phyloP scores from a whole-genome alignment of 179 eudicot species.

The Monotropa hypopitys region DNA sequence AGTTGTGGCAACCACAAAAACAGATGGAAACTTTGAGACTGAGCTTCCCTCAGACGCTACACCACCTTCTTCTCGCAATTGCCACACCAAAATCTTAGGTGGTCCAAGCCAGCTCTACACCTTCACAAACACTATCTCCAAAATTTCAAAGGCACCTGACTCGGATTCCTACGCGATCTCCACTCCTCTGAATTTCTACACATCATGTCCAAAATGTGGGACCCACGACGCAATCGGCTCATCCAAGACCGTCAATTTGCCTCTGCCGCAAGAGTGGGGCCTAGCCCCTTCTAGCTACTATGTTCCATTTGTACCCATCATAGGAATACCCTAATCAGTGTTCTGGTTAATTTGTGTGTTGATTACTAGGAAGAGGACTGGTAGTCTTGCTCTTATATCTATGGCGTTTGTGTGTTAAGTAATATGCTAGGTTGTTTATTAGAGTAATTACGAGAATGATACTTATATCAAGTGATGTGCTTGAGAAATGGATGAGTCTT shows the following conservation, averaged over 20 bases:
- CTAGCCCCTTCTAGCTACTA: conserved; percentile 50
- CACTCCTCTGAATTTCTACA: conserved; percentile 41
- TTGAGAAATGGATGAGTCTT: no score
- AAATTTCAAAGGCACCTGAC: conserved; percentile 9
- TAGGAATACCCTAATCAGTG: conserved; percentile 49
- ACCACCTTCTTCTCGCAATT: conserved; percentile 17
- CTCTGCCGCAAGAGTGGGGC: conserved; percentile 53
- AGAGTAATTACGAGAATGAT: no score
- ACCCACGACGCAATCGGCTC: conserved; percentile 19
- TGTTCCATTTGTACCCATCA: conserved; percentile 50
- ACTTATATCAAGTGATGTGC: no score
- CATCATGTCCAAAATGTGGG: conserved; percentile 32
- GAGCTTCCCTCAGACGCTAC: conserved; percentile 27
- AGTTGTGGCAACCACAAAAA: conserved; percentile 27
- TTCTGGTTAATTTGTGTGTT: background rate
- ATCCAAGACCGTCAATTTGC: conserved; percentile 50
- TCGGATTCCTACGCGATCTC: conserved; percentile 22
- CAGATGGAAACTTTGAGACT: conserved; percentile 37
- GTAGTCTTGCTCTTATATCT: background rate
- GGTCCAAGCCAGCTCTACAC: conserved; percentile 46
- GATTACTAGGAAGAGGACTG: background rate
- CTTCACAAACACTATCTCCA: conserved; percentile 18
- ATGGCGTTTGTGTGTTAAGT: background rate
- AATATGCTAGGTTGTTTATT: background rate
- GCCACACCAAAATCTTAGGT: conserved; percentile 46